Evolutionary conservation across 2,329 filamentous ascomycete species (phyloP).

Genomic region (Biscogniauxia marginata): DNA sequence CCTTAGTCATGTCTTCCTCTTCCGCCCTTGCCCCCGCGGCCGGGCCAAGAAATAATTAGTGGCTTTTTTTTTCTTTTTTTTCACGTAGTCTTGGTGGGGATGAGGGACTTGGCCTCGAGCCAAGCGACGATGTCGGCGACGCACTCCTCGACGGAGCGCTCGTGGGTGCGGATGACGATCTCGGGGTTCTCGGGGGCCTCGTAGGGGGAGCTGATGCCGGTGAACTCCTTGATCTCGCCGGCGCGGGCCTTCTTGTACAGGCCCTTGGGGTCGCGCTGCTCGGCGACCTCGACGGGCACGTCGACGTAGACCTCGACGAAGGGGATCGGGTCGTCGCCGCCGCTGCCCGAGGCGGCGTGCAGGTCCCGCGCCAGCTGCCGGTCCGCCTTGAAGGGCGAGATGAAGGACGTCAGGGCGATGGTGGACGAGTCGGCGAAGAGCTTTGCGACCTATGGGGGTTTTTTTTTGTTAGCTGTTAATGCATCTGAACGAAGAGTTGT

Average conservation of each 20-base stretch:
- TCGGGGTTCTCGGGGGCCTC: constrained; percentile 85
- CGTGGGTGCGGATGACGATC: constrained; percentile 80
- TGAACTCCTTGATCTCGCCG: constrained; percentile 96
- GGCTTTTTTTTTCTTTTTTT: background rate
- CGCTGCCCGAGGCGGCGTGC: constrained; percentile 65
- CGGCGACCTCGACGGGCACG: constrained; percentile 85
- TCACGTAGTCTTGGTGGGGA: constrained; percentile 29
- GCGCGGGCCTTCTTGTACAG: constrained; percentile 95
- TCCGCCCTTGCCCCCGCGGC: too few relatives aligned
- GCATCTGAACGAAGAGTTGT: too few relatives aligned
- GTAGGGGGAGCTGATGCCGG: constrained; percentile 91
- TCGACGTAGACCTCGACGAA: constrained; percentile 96
- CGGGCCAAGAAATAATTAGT: too few relatives aligned
- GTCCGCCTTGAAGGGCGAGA: constrained; percentile 90
- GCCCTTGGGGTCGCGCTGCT: constrained; percentile 95
- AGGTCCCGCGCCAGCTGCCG: constrained; percentile 77
- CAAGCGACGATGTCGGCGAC: constrained; percentile 82
- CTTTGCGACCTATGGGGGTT: constrained; percentile 70
- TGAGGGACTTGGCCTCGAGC: constrained; percentile 67
- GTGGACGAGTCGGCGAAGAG: constrained; percentile 89
- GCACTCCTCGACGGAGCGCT: constrained; percentile 83
- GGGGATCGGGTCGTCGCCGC: constrained; percentile 67
- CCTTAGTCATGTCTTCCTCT: too few relatives aligned
- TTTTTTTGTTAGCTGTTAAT: constrained; percentile 3
- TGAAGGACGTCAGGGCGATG: constrained; percentile 92